Percentiles rank a stretch among this genome's conserved stretches.
phyloP scores from a whole-genome alignment of 805 yeast species.

The Barnettozyma siamensis region DNA sequence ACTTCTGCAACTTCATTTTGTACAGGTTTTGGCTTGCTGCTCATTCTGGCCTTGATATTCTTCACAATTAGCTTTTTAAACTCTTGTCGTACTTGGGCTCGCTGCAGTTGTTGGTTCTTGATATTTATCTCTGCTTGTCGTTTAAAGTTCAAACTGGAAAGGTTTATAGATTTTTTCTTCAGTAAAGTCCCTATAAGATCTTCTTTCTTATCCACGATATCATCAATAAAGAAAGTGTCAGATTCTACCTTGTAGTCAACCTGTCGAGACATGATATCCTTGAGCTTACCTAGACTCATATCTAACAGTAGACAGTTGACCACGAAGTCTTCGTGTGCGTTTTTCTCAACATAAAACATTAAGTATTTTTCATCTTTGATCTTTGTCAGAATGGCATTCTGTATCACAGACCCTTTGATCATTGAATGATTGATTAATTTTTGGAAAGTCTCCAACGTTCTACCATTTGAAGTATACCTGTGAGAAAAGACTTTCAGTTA shows the following conservation, averaged over 20 bases:
- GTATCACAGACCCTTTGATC: conserved; percentile 7
- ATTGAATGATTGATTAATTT: conserved; percentile 15
- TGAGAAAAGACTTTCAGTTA: conserved; percentile 2
- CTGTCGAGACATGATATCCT: conserved; percentile 5
- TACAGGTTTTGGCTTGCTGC: conserved; percentile 7
- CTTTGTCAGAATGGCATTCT: conserved; percentile 13
- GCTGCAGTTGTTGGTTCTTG: conserved; percentile 17
- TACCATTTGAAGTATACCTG: conserved; percentile 17
- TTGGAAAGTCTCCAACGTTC: conserved; percentile 12
- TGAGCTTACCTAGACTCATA: conserved; percentile 9
- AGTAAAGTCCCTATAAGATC: conserved; percentile 22
- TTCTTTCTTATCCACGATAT: conserved; percentile 13
- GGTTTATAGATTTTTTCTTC: conserved; percentile 12
- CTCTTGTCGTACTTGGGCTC: conserved; percentile 13
- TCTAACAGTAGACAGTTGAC: conserved; percentile 21
- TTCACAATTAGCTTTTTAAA: conserved; percentile 15
- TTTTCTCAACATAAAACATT: conserved; percentile 18
- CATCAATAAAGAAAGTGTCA: conserved; percentile 19
- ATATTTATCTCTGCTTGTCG: conserved; percentile 15
- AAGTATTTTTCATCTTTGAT: conserved; percentile 10
- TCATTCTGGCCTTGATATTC: conserved; percentile 15
- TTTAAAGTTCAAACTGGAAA: conserved; percentile 15
- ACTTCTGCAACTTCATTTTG: conserved; percentile 23
- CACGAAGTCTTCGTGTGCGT: background rate
- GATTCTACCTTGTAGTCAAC: background rate